Evolutionary conservation across 495 filamentous ascomycete species (phyloP), one percentile per base, ranked within the genome.

Genomic region (Lepraria neglecta): DNA sequence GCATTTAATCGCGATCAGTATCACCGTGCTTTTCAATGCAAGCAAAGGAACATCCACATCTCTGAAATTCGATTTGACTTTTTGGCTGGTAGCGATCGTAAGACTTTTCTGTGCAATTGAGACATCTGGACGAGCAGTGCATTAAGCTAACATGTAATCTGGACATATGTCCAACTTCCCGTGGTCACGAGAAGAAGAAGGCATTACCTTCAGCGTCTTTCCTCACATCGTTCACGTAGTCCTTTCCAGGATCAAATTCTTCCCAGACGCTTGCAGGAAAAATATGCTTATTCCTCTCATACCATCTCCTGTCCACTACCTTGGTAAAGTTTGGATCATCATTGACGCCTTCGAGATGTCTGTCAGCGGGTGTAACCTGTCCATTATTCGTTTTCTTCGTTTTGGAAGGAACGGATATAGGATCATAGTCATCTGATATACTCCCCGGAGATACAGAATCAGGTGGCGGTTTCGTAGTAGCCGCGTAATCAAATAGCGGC

Each of bases 211-310:
- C 85, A 4, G 82, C 78, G 78, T 98, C 94, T 60, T 89, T 83
- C 69, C 88, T 79, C 57, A 92, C 86, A 71, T 89, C 87, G 61
- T 82, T 84, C 62, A 85, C 79, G 70, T 97, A 96, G 63, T 97
- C 87, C 73, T 86, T 87, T 31, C 86, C 86, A 2, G 91, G 88
- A 62, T 97, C 92, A 73, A 95, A 98, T 62, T 95, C 88, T 61
- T 91, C 90, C 94, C 94, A 98, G 17, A 94, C 79, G 70, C 89
- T 96, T 6, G 92, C 94, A 0, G 94, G 94, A 72, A 91, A 97
- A 52, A 97, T 97, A 66, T 98, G 94, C 71, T 97, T 98, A 71
- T 97, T 95, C 65, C 85, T 80, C 75, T 96, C 90, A 70, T 97
- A 98, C 94, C 94, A 98, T 60, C 94, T 76, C 50, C 94, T 80